These are phyloP conservation scores for Pleurotus eryngii DNA, from an alignment of 768 basidiomycete species.

Conservation along the genomic window DNA sequence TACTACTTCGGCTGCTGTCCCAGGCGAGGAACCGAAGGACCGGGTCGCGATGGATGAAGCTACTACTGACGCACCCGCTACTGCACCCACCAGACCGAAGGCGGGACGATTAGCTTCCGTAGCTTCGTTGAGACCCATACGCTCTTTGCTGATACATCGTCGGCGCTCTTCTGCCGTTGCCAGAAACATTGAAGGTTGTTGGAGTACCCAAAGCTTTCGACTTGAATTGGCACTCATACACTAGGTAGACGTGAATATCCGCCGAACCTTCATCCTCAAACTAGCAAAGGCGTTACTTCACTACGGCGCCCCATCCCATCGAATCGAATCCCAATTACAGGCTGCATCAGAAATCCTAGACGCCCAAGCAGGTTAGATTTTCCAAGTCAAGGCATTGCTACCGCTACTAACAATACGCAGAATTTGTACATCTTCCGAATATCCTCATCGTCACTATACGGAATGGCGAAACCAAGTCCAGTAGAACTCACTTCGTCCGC, in stretches of 20 bases:
- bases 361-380: slow-evolving; percentile 55
- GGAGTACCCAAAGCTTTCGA: neutral
- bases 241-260: slow-evolving; percentile 38
- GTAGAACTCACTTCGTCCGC: slow-evolving; percentile 84
- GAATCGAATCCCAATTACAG: slow-evolving; percentile 84
- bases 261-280: slow-evolving; percentile 76
- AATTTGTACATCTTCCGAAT: slow-evolving; percentile 81
- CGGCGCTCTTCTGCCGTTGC: slow-evolving; percentile 33
- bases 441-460: slow-evolving; percentile 81
- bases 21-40: neutral
- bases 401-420: slow-evolving; percentile 20
- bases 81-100: neutral
- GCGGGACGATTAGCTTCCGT: neutral
- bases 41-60: neutral
- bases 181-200: slow-evolving; percentile 46
- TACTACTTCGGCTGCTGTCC: neutral
- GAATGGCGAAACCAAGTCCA: slow-evolving; percentile 62
- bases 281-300: slow-evolving; percentile 84
- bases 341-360: slow-evolving; percentile 78
- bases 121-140: slow-evolving; percentile 15
- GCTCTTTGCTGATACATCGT: slow-evolving; percentile 27
- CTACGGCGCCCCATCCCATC: slow-evolving; percentile 94
- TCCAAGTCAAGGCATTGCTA: neutral
- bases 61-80: neutral
- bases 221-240: no score